Base-by-base conservation (phyloP, 176 grass and related monocot species). In the Lolium multiflorum region DNA sequence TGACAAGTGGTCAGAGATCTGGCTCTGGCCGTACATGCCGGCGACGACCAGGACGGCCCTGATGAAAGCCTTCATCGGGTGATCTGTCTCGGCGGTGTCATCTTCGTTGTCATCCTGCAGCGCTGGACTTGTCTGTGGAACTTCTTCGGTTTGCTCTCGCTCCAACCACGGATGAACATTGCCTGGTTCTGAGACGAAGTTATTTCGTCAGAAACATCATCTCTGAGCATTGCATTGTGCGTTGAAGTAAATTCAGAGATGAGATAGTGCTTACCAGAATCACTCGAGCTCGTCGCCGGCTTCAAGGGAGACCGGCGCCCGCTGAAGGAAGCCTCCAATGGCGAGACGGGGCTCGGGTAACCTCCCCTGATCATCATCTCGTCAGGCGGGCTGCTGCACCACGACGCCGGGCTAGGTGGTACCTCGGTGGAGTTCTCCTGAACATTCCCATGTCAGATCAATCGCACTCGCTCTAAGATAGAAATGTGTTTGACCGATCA, bases 391-490 rank as follows among this genome's bases (percentile, higher is more conserved):
- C 90, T 99, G 84, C 89, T 99, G 87, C 90, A 97, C 87, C 93
- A 81, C 8, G 97, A 99, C 74, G 85, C 97, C 47, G 97, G 97
- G 74, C 97, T 99, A 6, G 97, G 97, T 1, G 97, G 97, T 47
- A 99, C 94, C 90, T 99, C 97, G 0, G 97, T 99, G 58, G 92
- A 97, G 89, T 99, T 99, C 82, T 97, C 97, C 97, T 97, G 94
- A 82, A 13, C 43, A 80, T 7, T 41, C 25, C 37, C 9, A 66
- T 50, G n/a, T 82, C 58, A 71, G 74, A 20, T 17, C 13, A 50
- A 59, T 57, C 71, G 46, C 39, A 5, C 54, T 17, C 38, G 28
- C 21, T 43, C 56, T 6, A 22, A 54, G 6, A 46, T 66, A 80
- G 10, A 24, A 68, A 55, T 28, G 24, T 58, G 37, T 52, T 88